These are phyloP conservation scores for Umbelopsis sp. DNA, from an alignment of 192 early-diverging fungal species.

Conservation along the genomic window DNA sequence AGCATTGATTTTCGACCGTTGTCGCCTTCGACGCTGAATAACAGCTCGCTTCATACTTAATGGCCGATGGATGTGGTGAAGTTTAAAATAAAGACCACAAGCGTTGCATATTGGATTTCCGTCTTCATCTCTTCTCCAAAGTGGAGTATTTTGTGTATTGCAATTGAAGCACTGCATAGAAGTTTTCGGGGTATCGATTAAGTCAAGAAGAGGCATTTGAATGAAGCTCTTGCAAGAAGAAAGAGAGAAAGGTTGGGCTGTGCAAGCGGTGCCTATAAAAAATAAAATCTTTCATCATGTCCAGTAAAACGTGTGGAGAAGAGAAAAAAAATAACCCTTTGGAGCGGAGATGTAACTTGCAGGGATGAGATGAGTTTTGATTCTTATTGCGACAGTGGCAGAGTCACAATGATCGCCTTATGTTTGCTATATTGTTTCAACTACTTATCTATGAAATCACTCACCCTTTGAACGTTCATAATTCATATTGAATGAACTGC, in stretches of 20 bases:
- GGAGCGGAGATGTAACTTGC: not conserved
- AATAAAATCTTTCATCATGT: not conserved
- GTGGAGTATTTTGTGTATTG: conserved; percentile 62
- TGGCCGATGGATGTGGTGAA: conserved; percentile 76
- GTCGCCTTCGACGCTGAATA: conserved; percentile 64
- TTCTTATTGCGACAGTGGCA: not conserved
- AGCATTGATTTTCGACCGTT: not conserved
- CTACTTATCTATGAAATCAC: too few species aligned
- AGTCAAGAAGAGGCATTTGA: conserved; percentile 1
- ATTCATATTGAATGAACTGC: too few species aligned
- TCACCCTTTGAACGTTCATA: too few species aligned
- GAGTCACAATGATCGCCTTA: not conserved
- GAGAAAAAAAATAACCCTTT: conserved; percentile 11
- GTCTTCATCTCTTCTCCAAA: conserved; percentile 72
- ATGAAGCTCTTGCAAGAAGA: conserved; percentile 1
- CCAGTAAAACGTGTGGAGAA: conserved; percentile 9
- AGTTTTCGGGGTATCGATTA: not conserved
- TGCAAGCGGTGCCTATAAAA: not conserved
- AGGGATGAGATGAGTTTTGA: conserved; percentile 13
- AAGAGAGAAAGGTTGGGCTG: not conserved
- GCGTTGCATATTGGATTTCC: conserved; percentile 86
- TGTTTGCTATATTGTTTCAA: too few species aligned
- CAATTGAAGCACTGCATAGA: conserved; percentile 67
- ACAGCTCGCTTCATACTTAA: conserved; percentile 69
- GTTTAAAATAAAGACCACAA: conserved; percentile 88